These are phyloP conservation scores for Lepidopterella palustris DNA, from an alignment of 495 filamentous ascomycete genomes.

Conservation along the genomic window DNA sequence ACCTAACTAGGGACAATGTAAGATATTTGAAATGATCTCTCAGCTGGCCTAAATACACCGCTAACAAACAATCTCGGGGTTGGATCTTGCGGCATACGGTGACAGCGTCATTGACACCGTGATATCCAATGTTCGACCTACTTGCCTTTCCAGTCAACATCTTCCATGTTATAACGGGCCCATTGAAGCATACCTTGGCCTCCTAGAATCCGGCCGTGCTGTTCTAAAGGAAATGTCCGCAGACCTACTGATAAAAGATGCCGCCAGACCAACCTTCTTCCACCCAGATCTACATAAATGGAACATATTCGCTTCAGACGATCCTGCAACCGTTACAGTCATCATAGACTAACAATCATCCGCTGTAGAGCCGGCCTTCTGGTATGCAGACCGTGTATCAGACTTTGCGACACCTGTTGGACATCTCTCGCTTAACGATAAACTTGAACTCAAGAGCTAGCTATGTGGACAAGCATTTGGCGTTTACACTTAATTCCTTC, in stretches of 20 bases:
- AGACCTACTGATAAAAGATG: constrained; percentile 34
- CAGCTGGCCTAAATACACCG: constrained; percentile 8
- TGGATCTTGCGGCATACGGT: constrained; percentile 31
- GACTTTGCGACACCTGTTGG: constrained; percentile 36
- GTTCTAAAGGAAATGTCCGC: constrained; percentile 33
- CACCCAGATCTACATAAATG: constrained; percentile 41
- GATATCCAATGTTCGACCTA: constrained; percentile 34
- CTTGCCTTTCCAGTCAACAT: constrained; percentile 3
- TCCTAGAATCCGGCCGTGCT: constrained; percentile 32
- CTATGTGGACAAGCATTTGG: constrained; percentile 36
- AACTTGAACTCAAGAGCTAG: constrained; percentile 20
- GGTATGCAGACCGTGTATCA: constrained; percentile 36
- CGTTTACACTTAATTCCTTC: constrained; percentile 31
- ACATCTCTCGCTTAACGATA: constrained; percentile 30
- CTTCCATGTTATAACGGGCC: constrained; percentile 35
- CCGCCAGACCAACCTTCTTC: constrained; percentile 34
- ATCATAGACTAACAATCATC: constrained; percentile 43
- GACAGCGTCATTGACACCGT: constrained; percentile 37
- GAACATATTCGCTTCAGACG: constrained; percentile 42
- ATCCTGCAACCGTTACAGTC: constrained; percentile 37
- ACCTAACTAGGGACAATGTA: constrained; percentile 38
- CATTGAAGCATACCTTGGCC: constrained; percentile 33
- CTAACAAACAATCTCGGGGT: constrained; percentile 29
- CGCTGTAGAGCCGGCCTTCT: constrained; percentile 39
- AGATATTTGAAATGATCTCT: constrained; percentile 20